Evolutionary conservation across 2,329 filamentous ascomycete species (phyloP).

Genomic region (Verticillium tricorpus): DNA sequence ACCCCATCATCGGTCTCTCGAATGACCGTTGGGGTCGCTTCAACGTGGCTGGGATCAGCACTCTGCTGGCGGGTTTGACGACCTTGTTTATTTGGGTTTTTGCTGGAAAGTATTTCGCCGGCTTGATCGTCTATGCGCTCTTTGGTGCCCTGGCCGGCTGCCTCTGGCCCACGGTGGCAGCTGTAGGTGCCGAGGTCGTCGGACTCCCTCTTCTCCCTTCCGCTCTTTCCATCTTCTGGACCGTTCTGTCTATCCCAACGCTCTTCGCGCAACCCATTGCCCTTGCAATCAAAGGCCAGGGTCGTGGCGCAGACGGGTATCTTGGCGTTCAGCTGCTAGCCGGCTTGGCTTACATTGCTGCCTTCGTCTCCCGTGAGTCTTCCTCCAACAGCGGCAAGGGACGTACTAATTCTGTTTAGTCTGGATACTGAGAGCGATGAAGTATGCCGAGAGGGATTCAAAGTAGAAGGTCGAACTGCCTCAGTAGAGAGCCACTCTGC

Average conservation of each 20-base stretch:
- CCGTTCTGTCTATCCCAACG: constrained; percentile 64
- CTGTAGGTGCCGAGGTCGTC: constrained; percentile 70
- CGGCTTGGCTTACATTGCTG: constrained; percentile 55
- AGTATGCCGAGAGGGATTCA: background rate
- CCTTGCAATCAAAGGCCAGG: constrained; percentile 45
- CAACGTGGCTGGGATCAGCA: constrained; percentile 65
- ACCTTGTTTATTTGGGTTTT: constrained; percentile 70
- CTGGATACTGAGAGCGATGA: background rate
- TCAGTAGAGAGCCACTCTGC: background rate
- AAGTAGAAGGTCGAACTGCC: background rate
- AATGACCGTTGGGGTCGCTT: constrained; percentile 67
- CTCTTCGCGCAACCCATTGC: constrained; percentile 66
- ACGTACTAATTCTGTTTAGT: background rate
- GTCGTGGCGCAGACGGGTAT: constrained; percentile 33
- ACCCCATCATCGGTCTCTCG: constrained; percentile 68
- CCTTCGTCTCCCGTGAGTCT: constrained; percentile 38
- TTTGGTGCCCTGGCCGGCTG: constrained; percentile 66
- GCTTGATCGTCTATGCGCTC: constrained; percentile 67
- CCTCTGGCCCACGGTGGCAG: constrained; percentile 65
- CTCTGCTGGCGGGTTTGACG: constrained; percentile 59
- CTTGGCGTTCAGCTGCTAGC: constrained; percentile 53
- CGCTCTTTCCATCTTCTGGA: constrained; percentile 65
- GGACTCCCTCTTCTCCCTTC: constrained; percentile 65
- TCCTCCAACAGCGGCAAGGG: background rate
- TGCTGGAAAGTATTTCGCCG: constrained; percentile 57